Evolutionary conservation across 768 basidiomycete species (phyloP).

Genomic region (Galerina marginata): DNA sequence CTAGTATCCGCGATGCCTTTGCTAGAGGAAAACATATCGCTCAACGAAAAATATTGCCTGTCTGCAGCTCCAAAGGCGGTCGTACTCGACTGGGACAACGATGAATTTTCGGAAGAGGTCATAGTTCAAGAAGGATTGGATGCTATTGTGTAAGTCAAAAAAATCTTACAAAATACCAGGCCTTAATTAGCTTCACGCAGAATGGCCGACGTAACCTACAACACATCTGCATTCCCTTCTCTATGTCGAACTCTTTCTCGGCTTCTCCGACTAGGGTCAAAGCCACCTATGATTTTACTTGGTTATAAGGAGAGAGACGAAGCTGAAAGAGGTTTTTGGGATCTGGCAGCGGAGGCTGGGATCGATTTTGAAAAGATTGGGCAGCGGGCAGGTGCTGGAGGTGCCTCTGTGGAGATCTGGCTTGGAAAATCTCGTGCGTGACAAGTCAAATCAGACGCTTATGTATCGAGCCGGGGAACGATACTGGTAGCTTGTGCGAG

Average conservation of each 20-base stretch:
- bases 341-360: slow-evolving; percentile 53
- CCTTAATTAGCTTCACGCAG: slow-evolving; percentile 42
- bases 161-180: not conserved
- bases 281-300: slow-evolving; percentile 57
- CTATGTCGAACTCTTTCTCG: slow-evolving; percentile 69
- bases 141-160: slow-evolving; percentile 65
- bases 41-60: slow-evolving; percentile 44
- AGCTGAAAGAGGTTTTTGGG: slow-evolving; percentile 79
- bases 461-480: too few species aligned
- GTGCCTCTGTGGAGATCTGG: slow-evolving; percentile 76
- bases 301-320: slow-evolving; percentile 89
- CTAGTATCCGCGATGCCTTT: slow-evolving; percentile 83
- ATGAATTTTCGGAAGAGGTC: slow-evolving; percentile 53
- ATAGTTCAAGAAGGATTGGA: slow-evolving; percentile 51
- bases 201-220: slow-evolving; percentile 94
- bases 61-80: slow-evolving; percentile 36
- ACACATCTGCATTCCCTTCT: slow-evolving; percentile 82
- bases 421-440: not conserved
- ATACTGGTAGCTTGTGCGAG: too few species aligned
- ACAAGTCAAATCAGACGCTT: too few species aligned
- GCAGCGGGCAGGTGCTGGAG: slow-evolving; percentile 61
- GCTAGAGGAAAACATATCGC: slow-evolving; percentile 70
- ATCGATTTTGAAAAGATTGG: slow-evolving; percentile 63
- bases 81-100: slow-evolving; percentile 80
- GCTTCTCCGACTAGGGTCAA: slow-evolving; percentile 44